Evolutionary conservation across 1,139 yeast species (phyloP).

Genomic region (Citeromyces hawaiiensis): DNA sequence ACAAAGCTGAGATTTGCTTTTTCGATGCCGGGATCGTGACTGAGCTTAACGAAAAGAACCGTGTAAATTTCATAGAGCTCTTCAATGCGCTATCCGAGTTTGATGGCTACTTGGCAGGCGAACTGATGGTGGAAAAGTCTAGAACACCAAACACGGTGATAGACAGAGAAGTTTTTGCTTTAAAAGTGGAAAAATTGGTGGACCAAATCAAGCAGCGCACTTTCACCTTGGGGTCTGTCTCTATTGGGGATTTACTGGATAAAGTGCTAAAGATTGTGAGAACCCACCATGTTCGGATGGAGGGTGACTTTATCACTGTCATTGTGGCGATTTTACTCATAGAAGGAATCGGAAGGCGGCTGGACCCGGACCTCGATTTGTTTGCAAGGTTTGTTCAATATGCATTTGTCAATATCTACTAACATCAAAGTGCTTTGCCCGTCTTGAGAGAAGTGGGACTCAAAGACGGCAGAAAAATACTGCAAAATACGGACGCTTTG

Average conservation of each 20-base stretch:
- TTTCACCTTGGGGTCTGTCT: slow-evolving; percentile 82
- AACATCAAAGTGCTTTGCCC: slow-evolving; percentile 56
- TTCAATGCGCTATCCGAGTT: slow-evolving; percentile 83
- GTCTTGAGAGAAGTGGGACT: slow-evolving; percentile 75
- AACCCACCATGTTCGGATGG: slow-evolving; percentile 92
- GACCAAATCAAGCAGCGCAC: slow-evolving; percentile 74
- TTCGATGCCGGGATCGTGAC: slow-evolving; percentile 92
- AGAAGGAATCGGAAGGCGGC: slow-evolving; percentile 91
- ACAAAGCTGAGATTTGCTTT: slow-evolving; percentile 78
- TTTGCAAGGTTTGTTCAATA: slow-evolving; percentile 88
- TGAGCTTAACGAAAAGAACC: slow-evolving; percentile 62
- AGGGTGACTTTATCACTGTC: slow-evolving; percentile 89
- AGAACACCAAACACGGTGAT: slow-evolving; percentile 89
- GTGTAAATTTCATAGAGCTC: slow-evolving; percentile 78
- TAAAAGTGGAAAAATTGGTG: slow-evolving; percentile 77
- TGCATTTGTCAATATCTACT: slow-evolving; percentile 26
- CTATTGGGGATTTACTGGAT: slow-evolving; percentile 83
- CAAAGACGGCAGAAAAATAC: slow-evolving; percentile 47
- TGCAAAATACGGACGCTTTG: slow-evolving; percentile 45
- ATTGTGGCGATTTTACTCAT: slow-evolving; percentile 78
- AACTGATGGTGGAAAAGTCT: slow-evolving; percentile 87
- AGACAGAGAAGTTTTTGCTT: slow-evolving; percentile 72
- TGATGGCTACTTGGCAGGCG: slow-evolving; percentile 93
- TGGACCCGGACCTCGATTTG: slow-evolving; percentile 84
- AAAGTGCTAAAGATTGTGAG: slow-evolving; percentile 86